Evolutionary conservation across 2,329 filamentous ascomycete genomes (phyloP), one percentile per base, ranked within the genome.

Genomic region (Microascus cirrosus): DNA sequence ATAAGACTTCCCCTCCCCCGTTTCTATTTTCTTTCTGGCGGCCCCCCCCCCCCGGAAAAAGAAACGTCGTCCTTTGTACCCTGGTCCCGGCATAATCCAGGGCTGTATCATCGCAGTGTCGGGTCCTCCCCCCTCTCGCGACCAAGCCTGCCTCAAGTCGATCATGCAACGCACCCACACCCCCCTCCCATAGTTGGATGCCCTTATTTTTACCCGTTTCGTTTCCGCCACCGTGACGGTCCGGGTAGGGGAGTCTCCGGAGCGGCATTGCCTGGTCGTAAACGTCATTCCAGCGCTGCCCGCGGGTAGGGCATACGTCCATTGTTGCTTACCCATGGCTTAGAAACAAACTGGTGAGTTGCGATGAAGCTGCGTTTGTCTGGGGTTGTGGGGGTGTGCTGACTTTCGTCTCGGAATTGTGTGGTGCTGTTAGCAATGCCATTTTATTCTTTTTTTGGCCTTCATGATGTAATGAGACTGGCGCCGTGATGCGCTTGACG

Each of bases 101-200:
- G 32, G 20, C 35, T 56, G 54, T 56, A 56, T 55, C 54, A 48
- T 35, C 54, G 39, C 54, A n/a, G 48, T 48, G 42, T 48, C 54
- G 54, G 28, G 54, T 51, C 39, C 24, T 34, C 8, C 45, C 45
- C 6, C 39, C 34, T 56, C 50, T 42, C 39, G 54, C 20, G 25
- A 56, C 54, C n/a, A 20, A 42, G 25, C 24, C 39, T 56, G 54
- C 54, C 42, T 36, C 39, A 50, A 51, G 54, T 32, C 54, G 54
- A 56, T 56, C 54, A 56, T 56, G 54, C 54, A 56, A 56, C 42
- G 20, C 13, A 56, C 54, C 7, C 54, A 35, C 54, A n/a, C 53
- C 6, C 54, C 45, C 39, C 15, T 25, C 54, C 54, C 54, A 54
- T 35, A 53, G 10, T 13, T 35, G 18, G 28, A n/a, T 4, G 3